Evolutionary conservation across 495 filamentous ascomycete genomes (phyloP).

Genomic region (Neurospora discreta): DNA sequence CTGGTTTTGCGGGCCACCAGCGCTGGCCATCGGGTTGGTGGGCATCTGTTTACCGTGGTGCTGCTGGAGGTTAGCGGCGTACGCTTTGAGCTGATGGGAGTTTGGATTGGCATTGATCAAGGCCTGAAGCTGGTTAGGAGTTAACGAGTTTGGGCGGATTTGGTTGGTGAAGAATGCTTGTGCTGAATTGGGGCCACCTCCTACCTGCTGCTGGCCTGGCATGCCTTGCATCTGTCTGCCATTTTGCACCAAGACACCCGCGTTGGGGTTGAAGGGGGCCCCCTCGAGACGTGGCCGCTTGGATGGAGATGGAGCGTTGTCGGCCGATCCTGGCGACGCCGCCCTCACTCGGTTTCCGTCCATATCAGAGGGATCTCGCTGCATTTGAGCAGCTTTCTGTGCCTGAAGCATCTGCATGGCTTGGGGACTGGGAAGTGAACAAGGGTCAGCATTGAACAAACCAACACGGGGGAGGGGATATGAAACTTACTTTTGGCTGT

Average conservation of each 20-base stretch:
- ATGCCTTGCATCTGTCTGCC: constrained; percentile 63
- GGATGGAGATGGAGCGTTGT: constrained; percentile 84
- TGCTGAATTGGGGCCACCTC: constrained; percentile 37
- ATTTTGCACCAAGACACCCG: constrained; percentile 63
- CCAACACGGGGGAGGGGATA: neutral
- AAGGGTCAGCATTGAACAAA: constrained; percentile 14
- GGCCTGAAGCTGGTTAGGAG: constrained; percentile 64
- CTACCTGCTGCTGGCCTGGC: constrained; percentile 62
- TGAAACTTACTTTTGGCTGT: constrained; percentile 56
- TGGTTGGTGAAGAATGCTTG: constrained; percentile 64
- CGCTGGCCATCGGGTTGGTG: constrained; percentile 48
- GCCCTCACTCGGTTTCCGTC: constrained; percentile 74
- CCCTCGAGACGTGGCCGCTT: constrained; percentile 85
- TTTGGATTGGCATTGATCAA: constrained; percentile 49
- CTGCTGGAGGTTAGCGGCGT: constrained; percentile 70
- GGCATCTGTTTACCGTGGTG: constrained; percentile 73
- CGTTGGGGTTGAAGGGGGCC: constrained; percentile 50
- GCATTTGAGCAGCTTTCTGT: constrained; percentile 63
- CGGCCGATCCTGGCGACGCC: constrained; percentile 68
- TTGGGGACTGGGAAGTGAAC: constrained; percentile 41
- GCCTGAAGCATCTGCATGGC: constrained; percentile 56
- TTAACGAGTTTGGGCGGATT: constrained; percentile 62
- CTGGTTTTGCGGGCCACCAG: constrained; percentile 45
- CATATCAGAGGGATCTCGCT: constrained; percentile 74
- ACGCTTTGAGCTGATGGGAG: constrained; percentile 51